A percentile compares a stretch with the other conserved stretches of the same genome.
These are phyloP conservation scores for Dactylellina parvicollis DNA, from an alignment of 2,329 filamentous ascomycete species.

Conservation along the genomic window DNA sequence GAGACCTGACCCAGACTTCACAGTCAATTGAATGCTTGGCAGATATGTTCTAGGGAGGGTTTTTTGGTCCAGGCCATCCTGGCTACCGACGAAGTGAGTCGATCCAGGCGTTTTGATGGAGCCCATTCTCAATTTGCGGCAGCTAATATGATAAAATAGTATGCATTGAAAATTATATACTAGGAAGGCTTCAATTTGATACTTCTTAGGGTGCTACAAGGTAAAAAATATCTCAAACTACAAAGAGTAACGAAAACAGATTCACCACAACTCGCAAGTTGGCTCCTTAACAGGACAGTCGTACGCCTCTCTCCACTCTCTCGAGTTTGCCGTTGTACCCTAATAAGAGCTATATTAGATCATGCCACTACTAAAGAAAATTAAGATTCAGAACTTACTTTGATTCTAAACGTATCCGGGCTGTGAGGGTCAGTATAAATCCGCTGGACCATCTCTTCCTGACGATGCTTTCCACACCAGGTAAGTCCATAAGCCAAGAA, in stretches of 20 bases:
- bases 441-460: conserved; percentile 68
- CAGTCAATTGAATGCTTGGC: no score
- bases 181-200: not conserved
- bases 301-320: conserved; percentile 74
- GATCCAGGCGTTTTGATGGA: no score
- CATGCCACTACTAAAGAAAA: not conserved
- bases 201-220: not conserved
- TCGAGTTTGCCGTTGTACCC: conserved; percentile 74
- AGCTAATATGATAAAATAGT: not conserved
- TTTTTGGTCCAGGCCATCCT: no score
- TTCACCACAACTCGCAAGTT: conserved; percentile 75
- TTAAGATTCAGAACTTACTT: conserved; percentile 59
- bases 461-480: conserved; percentile 74
- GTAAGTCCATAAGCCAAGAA: conserved; percentile 73
- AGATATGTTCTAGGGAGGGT: no score
- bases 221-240: not conserved
- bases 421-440: conserved; percentile 74
- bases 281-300: conserved; percentile 73
- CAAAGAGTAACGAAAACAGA: not conserved
- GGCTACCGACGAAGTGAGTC: no score
- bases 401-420: conserved; percentile 70
- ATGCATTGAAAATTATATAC: not conserved
- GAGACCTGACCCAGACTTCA: no score
- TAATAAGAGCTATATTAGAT: conserved; percentile 56
- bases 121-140: not conserved